Evolutionary conservation across 2,329 filamentous ascomycete species (phyloP), one percentile per base, ranked within the genome.

Genomic region (Diaporthe destruens): DNA sequence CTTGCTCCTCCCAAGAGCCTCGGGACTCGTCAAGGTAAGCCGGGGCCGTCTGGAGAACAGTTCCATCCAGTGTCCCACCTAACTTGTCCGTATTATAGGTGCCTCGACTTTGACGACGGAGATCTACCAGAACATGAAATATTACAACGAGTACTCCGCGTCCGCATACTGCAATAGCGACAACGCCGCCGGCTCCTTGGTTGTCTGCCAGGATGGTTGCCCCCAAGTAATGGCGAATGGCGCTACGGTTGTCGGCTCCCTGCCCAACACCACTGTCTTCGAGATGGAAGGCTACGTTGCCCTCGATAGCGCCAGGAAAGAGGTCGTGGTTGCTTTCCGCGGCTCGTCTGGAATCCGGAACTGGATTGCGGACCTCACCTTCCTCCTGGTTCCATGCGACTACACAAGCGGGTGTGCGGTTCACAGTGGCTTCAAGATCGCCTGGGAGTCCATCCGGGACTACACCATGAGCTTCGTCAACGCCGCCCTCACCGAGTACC

Each of bases 271-370:
- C 6, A 65, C 77, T 73, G 6, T 78, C 29, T 76, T 78, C 71
- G 73, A 80, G 72, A 83, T 87, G 56, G 80, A 84, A 47, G 88
- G 86, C 71, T 88, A 87, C 72, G 83, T 90, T 29, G 84, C 86
- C 34, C 80, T 85, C 29, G 89, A 91, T 78, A 75, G 82, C 23
- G 78, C 78, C 32, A 85, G 83, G 75, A 76, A 84, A 70, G 82
- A 88, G 72, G 89, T 93, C 73, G 87, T 93, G 61, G 79, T 92
- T 54, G 84, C 89, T 42, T 85, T 91, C 81, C 87, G 90, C 53
- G 91, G 92, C 75, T 88, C 87, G 65, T 80, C 81, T 73, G 89
- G 87, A 55, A 76, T 91, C 73, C 85, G 86, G 67, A 93, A 93
- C 84, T 92, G 86, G 85, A 83, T 92, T 76, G 84, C 88, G 68